Evolutionary conservation across 140 eudicot genomes (phyloP).

Genomic region (Ambrosia hybrid): DNA sequence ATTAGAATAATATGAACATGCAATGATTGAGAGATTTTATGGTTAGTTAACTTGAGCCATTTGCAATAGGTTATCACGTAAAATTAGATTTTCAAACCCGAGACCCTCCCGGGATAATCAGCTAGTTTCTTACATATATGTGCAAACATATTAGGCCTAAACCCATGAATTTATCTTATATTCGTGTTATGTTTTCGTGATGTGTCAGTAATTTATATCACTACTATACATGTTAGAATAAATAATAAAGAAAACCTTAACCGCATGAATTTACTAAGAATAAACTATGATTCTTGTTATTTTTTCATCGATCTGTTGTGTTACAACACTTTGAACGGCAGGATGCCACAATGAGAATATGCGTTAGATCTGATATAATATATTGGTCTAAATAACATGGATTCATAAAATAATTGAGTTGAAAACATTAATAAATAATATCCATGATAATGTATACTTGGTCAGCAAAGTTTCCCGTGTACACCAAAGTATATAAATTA

Average conservation of each 20-base stretch:
- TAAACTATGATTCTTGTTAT: background rate
- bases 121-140: too few relatives aligned
- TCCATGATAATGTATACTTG: background rate
- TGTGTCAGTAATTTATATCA: background rate
- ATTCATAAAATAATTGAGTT: background rate
- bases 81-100: too few relatives aligned
- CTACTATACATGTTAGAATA: too few relatives aligned
- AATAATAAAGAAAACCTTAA: background rate
- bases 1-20: too few relatives aligned
- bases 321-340: background rate
- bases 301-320: constrained; percentile 3
- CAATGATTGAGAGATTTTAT: too few relatives aligned
- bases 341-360: background rate
- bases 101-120: too few relatives aligned
- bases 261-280: background rate
- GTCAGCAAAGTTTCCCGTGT: background rate
- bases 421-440: background rate
- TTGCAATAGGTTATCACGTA: too few relatives aligned
- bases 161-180: too few relatives aligned
- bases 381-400: constrained; percentile 22
- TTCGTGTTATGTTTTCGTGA: too few relatives aligned
- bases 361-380: constrained; percentile 18
- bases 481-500: background rate
- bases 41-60: too few relatives aligned
- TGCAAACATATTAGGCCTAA: too few relatives aligned